Evolutionary conservation across 208 protist genomes (phyloP).

Genomic region (Entamoeba moshkovskii): DNA sequence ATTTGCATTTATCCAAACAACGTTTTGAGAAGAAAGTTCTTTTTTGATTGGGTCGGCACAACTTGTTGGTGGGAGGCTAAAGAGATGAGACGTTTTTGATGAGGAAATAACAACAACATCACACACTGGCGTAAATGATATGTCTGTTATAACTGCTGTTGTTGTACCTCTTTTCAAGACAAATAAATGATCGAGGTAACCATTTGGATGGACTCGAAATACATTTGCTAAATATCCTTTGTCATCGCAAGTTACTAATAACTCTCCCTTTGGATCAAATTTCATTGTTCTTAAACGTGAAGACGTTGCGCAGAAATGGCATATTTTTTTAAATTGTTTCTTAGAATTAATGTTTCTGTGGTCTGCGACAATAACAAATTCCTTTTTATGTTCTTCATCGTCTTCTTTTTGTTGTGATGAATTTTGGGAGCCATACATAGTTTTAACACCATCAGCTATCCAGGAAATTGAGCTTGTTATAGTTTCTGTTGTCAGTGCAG

Average conservation of each 20-base stretch:
- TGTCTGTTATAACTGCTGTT: background rate
- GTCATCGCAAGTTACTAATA: background rate
- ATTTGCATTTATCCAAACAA: background rate
- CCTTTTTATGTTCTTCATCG: background rate
- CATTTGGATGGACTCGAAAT: background rate
- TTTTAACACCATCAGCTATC: background rate
- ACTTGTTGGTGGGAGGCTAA: background rate
- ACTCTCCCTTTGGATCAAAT: background rate
- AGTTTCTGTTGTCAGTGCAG: background rate
- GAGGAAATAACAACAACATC: background rate
- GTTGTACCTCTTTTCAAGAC: background rate
- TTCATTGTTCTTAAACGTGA: background rate
- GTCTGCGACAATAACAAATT: background rate
- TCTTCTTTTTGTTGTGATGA: background rate
- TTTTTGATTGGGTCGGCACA: background rate
- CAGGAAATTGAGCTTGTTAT: background rate
- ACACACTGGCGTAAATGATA: background rate
- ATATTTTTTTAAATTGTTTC: background rate
- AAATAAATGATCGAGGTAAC: background rate
- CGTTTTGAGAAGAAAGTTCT: background rate
- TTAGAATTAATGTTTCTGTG: background rate
- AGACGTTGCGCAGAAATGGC: background rate
- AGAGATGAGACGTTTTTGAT: background rate
- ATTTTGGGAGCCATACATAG: background rate
- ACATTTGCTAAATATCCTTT: background rate